Conservation (phyloP, 352 stramenopile species). For the Phytophthora agathidicida region DNA sequence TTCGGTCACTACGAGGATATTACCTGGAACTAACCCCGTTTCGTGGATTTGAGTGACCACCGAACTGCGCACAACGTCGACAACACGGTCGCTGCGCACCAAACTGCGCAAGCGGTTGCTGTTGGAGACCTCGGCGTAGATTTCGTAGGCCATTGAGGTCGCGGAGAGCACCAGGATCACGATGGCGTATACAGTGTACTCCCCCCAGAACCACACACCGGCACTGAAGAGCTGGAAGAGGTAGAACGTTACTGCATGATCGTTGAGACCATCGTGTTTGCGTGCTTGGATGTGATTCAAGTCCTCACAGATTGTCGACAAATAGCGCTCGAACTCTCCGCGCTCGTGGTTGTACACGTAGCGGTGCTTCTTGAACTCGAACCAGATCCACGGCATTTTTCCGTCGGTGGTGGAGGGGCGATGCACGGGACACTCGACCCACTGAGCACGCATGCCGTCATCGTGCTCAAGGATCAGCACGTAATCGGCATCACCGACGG, state of each 20-base stretch:
- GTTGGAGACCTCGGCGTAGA: conserved; percentile 55
- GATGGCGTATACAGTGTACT: conserved; percentile 51
- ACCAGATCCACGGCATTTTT: conserved; percentile 47
- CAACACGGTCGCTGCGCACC: conserved; percentile 38
- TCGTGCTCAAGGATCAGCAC: conserved; percentile 51
- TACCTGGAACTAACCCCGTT: conserved; percentile 50
- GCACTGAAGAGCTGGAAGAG: conserved; percentile 67
- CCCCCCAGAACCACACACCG: conserved; percentile 48
- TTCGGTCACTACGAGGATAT: conserved; percentile 46
- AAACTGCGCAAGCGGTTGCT: conserved; percentile 45
- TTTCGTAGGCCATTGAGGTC: conserved; percentile 53
- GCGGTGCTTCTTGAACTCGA: conserved; percentile 75
- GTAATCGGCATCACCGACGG: conserved; percentile 46
- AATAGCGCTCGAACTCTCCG: conserved; percentile 61
- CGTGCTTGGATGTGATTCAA: conserved; percentile 28
- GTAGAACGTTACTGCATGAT: conserved; percentile 46
- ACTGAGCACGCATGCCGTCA: conserved; percentile 44
- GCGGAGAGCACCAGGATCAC: conserved; percentile 52
- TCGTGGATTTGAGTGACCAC: conserved; percentile 25
- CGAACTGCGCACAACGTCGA: conserved; percentile 40
- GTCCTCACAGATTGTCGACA: conserved; percentile 38
- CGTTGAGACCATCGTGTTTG: conserved; percentile 31
- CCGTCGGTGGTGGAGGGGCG: conserved; percentile 19
- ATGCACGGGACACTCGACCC: conserved; percentile 49
- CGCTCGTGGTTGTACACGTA: conserved; percentile 66